Evolutionary conservation across 768 basidiomycete species (phyloP).

Genomic region (Termitomyces sp.): DNA sequence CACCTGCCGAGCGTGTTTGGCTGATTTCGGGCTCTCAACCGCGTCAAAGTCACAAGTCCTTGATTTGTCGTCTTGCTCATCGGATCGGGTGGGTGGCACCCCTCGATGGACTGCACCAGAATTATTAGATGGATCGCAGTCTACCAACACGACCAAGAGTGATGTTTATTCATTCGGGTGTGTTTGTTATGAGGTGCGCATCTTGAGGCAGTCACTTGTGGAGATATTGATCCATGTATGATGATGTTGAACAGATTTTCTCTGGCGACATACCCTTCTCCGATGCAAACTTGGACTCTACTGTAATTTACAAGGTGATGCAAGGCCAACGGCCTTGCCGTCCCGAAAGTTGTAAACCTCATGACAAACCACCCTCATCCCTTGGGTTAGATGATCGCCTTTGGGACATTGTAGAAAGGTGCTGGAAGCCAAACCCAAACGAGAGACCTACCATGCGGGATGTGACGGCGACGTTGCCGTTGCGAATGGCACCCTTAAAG

Average conservation of each 20-base stretch:
- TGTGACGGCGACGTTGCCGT: slow-evolving; percentile 13
- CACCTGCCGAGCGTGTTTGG: slow-evolving; percentile 12
- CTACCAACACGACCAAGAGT: slow-evolving; percentile 15
- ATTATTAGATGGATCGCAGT: slow-evolving; percentile 9
- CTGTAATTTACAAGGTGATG: slow-evolving; percentile 16
- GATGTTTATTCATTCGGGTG: slow-evolving; percentile 32
- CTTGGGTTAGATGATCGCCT: slow-evolving; percentile 26
- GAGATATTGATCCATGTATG: neutral
- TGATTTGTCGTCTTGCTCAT: slow-evolving; percentile 9
- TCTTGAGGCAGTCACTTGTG: neutral
- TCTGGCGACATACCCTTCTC: slow-evolving; percentile 23
- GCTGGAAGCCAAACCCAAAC: slow-evolving; percentile 25
- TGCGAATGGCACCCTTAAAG: neutral
- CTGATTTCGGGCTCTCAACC: slow-evolving; percentile 18
- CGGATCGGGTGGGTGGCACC: slow-evolving; percentile 8
- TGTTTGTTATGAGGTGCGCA: slow-evolving; percentile 28
- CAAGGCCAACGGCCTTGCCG: slow-evolving; percentile 4
- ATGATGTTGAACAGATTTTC: slow-evolving; percentile 29
- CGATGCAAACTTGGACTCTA: slow-evolving; percentile 10
- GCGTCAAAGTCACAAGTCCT: slow-evolving; percentile 13
- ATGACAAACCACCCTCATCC: neutral
- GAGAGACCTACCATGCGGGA: slow-evolving; percentile 20
- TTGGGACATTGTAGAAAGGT: slow-evolving; percentile 25
- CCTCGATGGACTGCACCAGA: slow-evolving; percentile 18
- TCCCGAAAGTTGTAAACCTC: slow-evolving; percentile 17